Evolutionary conservation across 176 grass and related monocot species (phyloP).

Genomic region (Ananas comosus): DNA sequence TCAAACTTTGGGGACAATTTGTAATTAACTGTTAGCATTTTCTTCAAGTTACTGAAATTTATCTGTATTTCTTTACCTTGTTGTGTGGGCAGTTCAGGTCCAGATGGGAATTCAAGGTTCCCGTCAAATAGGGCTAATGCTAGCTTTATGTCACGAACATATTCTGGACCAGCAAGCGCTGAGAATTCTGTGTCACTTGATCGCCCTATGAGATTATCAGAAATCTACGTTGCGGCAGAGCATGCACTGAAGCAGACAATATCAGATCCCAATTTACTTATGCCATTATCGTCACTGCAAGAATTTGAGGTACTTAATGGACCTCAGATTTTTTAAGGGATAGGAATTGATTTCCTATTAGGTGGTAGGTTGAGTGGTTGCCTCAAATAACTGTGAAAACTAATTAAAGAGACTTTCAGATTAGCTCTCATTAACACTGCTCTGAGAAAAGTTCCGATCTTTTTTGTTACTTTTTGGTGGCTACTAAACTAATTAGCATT

Average conservation of each 20-base stretch:
- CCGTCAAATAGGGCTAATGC: slow-evolving; percentile 38
- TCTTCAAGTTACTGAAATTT: not conserved
- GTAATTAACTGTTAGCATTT: not conserved
- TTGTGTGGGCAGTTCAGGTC: slow-evolving; percentile 72
- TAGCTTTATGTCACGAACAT: slow-evolving; percentile 58
- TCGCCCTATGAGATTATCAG: slow-evolving; percentile 91
- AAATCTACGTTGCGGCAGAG: slow-evolving; percentile 99
- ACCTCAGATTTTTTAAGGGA: slow-evolving; percentile 8
- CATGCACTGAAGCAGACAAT: slow-evolving; percentile 70
- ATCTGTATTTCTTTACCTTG: slow-evolving; percentile 22
- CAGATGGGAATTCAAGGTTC: slow-evolving; percentile 56
- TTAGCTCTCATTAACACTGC: no score
- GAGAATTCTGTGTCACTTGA: slow-evolving; percentile 57
- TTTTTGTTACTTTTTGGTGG: not conserved
- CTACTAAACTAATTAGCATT: not conserved
- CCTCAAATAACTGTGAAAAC: not conserved
- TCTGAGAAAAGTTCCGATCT: no score
- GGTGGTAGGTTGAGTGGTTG: not conserved
- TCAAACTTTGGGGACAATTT: not conserved
- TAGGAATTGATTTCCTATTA: slow-evolving; percentile 2
- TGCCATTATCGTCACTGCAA: slow-evolving; percentile 66
- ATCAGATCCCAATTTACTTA: slow-evolving; percentile 84
- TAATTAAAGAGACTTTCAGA: not conserved
- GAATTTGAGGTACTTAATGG: slow-evolving; percentile 71
- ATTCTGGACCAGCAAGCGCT: slow-evolving; percentile 67